phyloP scores from a whole-genome alignment of 73 alveolate genomes.

The Symbiodinium natans region DNA sequence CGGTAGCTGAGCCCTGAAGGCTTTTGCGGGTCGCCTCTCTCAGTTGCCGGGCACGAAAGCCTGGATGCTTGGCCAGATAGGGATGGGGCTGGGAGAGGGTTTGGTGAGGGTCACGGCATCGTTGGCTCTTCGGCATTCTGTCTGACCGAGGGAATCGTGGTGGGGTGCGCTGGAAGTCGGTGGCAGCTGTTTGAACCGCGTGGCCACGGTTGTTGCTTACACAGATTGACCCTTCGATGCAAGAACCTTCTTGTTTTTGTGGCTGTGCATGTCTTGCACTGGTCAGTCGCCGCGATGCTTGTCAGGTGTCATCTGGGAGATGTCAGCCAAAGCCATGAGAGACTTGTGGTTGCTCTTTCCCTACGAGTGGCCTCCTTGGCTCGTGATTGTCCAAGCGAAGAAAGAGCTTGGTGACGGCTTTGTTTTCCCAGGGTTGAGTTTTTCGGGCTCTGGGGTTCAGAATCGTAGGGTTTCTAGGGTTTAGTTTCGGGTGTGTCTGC shows the following conservation, averaged over 20 bases:
- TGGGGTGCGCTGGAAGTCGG: slow-evolving; percentile 93
- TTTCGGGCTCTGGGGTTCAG: too few relatives aligned
- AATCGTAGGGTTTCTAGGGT: too few relatives aligned
- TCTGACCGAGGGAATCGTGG: slow-evolving; percentile 94
- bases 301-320: slow-evolving; percentile 73
- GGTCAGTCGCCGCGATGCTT: neutral
- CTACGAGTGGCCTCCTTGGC: slow-evolving; percentile 20
- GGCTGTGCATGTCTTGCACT: neutral
- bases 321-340: slow-evolving; percentile 73
- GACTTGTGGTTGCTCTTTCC: slow-evolving; percentile 85
- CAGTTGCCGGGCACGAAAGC: slow-evolving; percentile 80
- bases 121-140: too few relatives aligned
- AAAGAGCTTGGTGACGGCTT: too few relatives aligned
- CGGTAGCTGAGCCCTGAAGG: slow-evolving; percentile 4
- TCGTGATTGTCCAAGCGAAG: neutral
- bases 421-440: too few relatives aligned
- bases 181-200: slow-evolving; percentile 85
- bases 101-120: too few relatives aligned
- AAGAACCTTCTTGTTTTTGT: neutral
- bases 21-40: slow-evolving; percentile 71
- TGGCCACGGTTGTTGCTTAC: slow-evolving; percentile 76
- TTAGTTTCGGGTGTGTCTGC: too few relatives aligned
- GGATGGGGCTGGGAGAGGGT: too few relatives aligned
- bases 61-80: slow-evolving; percentile 3
- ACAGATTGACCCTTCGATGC: slow-evolving; percentile 41